A percentile compares a stretch with the other conserved stretches of the same genome.
These are phyloP conservation scores for Umbelopsis sp. DNA, from an alignment of 371 early-diverging fungal genomes.

Conservation along the genomic window DNA sequence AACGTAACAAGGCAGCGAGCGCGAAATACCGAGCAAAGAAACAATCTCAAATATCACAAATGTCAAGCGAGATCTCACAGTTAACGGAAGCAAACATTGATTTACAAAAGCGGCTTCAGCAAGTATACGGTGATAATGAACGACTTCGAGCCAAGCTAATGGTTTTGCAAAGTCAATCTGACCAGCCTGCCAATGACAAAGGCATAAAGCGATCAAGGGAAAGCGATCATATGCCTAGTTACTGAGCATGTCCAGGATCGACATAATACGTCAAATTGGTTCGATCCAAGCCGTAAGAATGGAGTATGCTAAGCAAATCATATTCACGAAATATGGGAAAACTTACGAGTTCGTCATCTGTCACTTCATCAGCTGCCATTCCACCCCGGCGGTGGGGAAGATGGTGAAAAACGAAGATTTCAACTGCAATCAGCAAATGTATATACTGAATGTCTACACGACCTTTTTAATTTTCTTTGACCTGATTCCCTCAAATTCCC, in stretches of 20 bases:
- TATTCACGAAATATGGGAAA: too few species aligned
- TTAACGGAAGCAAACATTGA: constrained; percentile 49
- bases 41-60: constrained; percentile 54
- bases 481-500: too few species aligned
- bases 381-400: too few species aligned
- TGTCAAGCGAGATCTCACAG: constrained; percentile 41
- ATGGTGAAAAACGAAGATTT: too few species aligned
- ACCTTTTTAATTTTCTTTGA: too few species aligned
- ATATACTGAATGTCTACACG: too few species aligned
- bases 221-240: background rate
- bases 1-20: constrained; percentile 59
- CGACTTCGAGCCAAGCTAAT: constrained; percentile 48
- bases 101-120: constrained; percentile 44
- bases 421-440: too few species aligned
- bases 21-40: constrained; percentile 64
- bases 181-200: background rate
- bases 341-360: too few species aligned
- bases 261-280: too few species aligned
- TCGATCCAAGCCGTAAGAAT: too few species aligned
- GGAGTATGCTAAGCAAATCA: too few species aligned
- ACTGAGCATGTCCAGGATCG: background rate
- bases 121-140: constrained; percentile 44
- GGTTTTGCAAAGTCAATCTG: constrained; percentile 20
- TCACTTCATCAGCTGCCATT: too few species aligned
- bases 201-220: background rate